phyloP scores from a whole-genome alignment of 148 eudicot species.

The Fagopyrum tataricum region DNA sequence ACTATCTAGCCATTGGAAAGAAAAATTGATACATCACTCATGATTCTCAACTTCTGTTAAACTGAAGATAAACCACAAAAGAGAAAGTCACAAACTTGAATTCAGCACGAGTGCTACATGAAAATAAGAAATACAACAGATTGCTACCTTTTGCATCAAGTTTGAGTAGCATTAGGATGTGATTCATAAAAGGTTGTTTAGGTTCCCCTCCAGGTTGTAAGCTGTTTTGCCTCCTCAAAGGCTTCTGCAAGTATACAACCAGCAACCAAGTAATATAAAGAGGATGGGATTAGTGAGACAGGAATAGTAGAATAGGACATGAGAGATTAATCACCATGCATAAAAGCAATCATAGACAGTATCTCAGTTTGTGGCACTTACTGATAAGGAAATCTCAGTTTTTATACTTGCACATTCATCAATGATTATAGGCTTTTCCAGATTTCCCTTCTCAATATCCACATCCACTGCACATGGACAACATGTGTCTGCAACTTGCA shows the following conservation, averaged over 20 bases:
- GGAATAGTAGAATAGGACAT: background rate
- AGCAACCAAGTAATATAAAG: background rate
- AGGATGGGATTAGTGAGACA: background rate
- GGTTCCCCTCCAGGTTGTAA: slow-evolving; percentile 42
- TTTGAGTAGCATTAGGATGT: slow-evolving; percentile 49
- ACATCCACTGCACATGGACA: slow-evolving; percentile 29
- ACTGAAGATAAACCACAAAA: background rate
- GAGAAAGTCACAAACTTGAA: background rate
- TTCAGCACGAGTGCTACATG: background rate
- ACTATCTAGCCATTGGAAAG: background rate
- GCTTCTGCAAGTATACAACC: slow-evolving; percentile 29
- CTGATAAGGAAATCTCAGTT: slow-evolving; percentile 47
- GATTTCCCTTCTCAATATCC: slow-evolving; percentile 51
- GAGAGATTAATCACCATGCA: background rate
- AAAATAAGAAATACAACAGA: slow-evolving; percentile 3
- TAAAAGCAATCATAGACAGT: background rate
- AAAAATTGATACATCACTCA: background rate
- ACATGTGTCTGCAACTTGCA: slow-evolving; percentile 28
- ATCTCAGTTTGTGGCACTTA: slow-evolving; percentile 23
- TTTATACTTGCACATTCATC: slow-evolving; percentile 37
- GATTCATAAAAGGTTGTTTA: slow-evolving; percentile 49
- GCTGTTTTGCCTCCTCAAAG: slow-evolving; percentile 54
- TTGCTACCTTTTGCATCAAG: slow-evolving; percentile 45
- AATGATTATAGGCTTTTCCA: slow-evolving; percentile 25
- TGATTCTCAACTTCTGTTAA: background rate